Percentiles rank a stretch among this genome's conserved stretches.
Conservation (phyloP, 2,329 filamentous ascomycete species). For the Cladosporium halotolerans region DNA sequence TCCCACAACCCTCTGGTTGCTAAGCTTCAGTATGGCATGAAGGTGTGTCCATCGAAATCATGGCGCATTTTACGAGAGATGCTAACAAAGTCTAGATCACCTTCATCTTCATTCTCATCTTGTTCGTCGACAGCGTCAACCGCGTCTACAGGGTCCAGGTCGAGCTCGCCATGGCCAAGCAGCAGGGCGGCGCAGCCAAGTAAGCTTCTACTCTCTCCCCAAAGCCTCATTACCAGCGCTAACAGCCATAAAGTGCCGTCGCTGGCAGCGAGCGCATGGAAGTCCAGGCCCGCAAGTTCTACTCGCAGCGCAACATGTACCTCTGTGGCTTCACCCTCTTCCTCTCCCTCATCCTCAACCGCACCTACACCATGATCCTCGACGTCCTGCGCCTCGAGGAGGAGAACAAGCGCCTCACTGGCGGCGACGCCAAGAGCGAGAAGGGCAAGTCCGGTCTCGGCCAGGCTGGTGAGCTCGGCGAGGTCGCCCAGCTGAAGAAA, state of each 20-base stretch:
- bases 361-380: constrained; percentile 95
- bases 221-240: constrained; percentile 8
- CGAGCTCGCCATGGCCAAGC: constrained; percentile 71
- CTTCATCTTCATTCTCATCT: constrained; percentile 97
- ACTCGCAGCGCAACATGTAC: constrained; percentile 99
- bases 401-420: constrained; percentile 77
- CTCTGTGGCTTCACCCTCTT: constrained; percentile 99
- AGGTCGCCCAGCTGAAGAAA: constrained; percentile 64
- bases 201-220: constrained; percentile 28
- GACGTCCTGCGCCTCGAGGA: constrained; percentile 89
- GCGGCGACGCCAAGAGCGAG: constrained; percentile 45
- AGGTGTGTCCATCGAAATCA: constrained; percentile 45
- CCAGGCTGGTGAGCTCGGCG: constrained; percentile 65
- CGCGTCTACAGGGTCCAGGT: constrained; percentile 95
- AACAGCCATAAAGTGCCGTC: constrained; percentile 50
- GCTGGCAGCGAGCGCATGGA: constrained; percentile 89
- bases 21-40: constrained; percentile 94
- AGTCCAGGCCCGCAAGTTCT: constrained; percentile 99
- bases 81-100: constrained; percentile 59
- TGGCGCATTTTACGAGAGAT: neutral
- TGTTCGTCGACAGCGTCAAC: constrained; percentile 94
- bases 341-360: constrained; percentile 96
- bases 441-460: constrained; percentile 67
- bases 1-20: constrained; percentile 80
- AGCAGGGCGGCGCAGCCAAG: constrained; percentile 43